Base-by-base conservation (phyloP, 306 rosid genomes). In the Quillaja saponaria region DNA sequence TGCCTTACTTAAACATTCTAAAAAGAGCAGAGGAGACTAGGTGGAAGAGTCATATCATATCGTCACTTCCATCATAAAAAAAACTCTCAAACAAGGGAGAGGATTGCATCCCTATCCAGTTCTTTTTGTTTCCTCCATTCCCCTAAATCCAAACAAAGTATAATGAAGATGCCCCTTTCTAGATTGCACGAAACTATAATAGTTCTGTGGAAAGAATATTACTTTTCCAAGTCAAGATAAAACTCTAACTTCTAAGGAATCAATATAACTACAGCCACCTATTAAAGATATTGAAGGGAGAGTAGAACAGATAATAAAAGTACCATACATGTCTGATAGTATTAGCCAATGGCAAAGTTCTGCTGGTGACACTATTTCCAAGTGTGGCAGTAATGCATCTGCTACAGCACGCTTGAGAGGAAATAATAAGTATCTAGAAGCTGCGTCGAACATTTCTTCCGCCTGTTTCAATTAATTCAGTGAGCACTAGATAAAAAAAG, bases 361-460 rank as follows among this genome's bases (percentile, higher is more conserved):
- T 55, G 77, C 95, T 13, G 95, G 98, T 55, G 95, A 79, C 54
- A 61, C 90, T 60, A 76, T 69, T 82, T 88, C 88, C 81, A 91
- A 67, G 81, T 86, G 98, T 5, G 88, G 92, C 75, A 88, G 69
- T 59, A 88, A 66, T 34, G 70, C 98, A 77, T 91, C 96, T 52
- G 95, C 98, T 31, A 86, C 98, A 0, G 87, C 96, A 21, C 96
- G 92, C 84, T 86, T 91, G 14, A 88, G 92, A 71, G 98, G 92
- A 80, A 91, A 91, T 63, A 91, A 31, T 63, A 91, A 68, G 67
- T 88, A 91, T 86, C 98, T 82, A 13, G 96, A 82, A 76, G 96
- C 96, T 64, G 85, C 91, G 80, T 88, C 96, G 47, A 86, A 86
- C 78, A 88, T 81, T 86, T 88, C 96, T 76, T 83, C 96, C 8